Evolutionary conservation across 441 rosid species (phyloP), one percentile per base, ranked within the genome.

Genomic region (Corymbia citriodora): DNA sequence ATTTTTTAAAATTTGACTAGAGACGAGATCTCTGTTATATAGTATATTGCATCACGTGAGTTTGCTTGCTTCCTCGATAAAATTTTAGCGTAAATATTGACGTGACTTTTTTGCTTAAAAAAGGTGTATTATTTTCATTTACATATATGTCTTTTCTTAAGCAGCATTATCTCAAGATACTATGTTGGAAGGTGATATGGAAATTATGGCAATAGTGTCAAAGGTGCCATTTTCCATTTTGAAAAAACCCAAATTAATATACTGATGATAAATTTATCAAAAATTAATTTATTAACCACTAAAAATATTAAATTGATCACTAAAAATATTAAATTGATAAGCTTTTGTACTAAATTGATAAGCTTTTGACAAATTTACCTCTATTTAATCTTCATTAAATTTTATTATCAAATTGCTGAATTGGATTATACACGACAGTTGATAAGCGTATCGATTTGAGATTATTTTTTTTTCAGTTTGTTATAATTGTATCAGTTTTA

Each of bases 181-280:
- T 4, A 31, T 16, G n/a, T 68, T 68, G 12, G 5, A 16, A 8
- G 2, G 23, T 0, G 1, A 31, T 68, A 19, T 31, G 0, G 23
- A 31, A 8, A 31, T 31, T 16, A 31, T 31, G 21, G 11, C 21
- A 3, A 68, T 15, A 0, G 0, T 68, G 40, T 31, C 1, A 2
- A 68, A 68, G 40, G 15, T 31, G 79, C 40, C 40, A 31, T 31
- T 31, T 31, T 16, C 2, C 40, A 31, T 31, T 2, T 40, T 40
- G 45, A 53, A 53, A 53, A 53, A 14, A 4, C 17, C 15, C 6
- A 53, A 53, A 53, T 0, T 4, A 5, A 2, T 53, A 53, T 6
- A 2, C 1, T 1, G 1, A 5, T 13, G 16, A 52, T 3, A 53
- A 14, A 14, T 53, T 53, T 14, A 14, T 53, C 5, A 53, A 4